Evolutionary conservation across 75 land plant genomes (phyloP), one percentile per base, ranked within the genome.

Genomic region (Gnetum montanum): DNA sequence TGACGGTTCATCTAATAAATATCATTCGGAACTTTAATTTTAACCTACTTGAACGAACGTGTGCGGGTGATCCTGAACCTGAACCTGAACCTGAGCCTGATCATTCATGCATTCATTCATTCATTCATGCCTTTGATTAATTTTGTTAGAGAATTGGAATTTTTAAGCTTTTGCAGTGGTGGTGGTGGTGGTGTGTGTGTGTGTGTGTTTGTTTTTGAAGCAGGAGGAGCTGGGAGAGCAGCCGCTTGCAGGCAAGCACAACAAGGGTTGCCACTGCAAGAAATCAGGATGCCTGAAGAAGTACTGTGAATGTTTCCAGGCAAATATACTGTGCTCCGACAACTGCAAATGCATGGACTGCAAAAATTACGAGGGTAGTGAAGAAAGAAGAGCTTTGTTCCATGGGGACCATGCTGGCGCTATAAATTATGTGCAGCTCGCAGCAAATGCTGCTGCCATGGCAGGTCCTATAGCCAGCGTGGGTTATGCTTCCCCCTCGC

Each of bases 281-380:
- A 94, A 89, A 50, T 94, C 98, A 43, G 98, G 98, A 10, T 94
- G 98, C 57, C 73, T 94, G 24, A 94, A 94, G 60, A 94, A 94
- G 73, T 94, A 94, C 31, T 94, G 98, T 63, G 98, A 94, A 60
- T 94, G 98, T 65, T 94, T 94, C 46, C 98, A 94, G 62, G 98
- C 98, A 8, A 85, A 83, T 48, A 86, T 94, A 60, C 79, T 94
- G 2, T 94, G 98, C 72, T 94, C 98, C 8, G 96, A 90, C 46
- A 94, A 85, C 49, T 94, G 98, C 60, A 90, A 82, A 75, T 94
- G 98, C 71, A 53, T 83, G 36, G 98, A 90, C 73, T 94, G 98
- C 71, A 88, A 85, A 62, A 94, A 94, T 43, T 85, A 67, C 63
- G 96, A 89, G 50, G 96, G 84, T 31, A 94, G 98, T 74, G 88